phyloP scores from a whole-genome alignment of 2,329 filamentous ascomycete genomes.

The Cercospora sesami region DNA sequence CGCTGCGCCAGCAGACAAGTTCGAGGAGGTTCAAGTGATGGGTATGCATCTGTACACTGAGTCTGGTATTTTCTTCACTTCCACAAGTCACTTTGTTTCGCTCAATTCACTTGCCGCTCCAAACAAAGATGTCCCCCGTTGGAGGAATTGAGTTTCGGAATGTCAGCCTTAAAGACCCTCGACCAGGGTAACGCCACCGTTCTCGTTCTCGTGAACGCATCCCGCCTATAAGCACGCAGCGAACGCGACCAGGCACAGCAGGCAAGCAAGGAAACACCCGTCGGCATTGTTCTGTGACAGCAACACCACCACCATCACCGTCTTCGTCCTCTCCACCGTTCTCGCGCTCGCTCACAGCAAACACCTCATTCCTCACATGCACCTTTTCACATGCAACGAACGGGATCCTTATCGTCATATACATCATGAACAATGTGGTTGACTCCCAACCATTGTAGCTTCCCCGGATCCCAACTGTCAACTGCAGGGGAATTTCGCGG shows the following conservation, averaged over 20 bases:
- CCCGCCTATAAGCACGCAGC: neutral
- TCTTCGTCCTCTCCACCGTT: neutral
- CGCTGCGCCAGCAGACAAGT: neutral
- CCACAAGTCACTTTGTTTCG: neutral
- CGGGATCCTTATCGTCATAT: neutral
- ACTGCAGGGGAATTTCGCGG: neutral
- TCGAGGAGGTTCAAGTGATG: neutral
- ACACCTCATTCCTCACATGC: neutral
- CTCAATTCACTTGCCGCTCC: neutral
- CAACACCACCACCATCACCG: neutral
- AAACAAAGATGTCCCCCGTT: neutral
- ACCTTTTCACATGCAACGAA: neutral
- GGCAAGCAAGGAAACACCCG: neutral
- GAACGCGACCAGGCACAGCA: neutral
- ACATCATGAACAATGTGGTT: constrained; percentile 3
- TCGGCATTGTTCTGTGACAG: neutral
- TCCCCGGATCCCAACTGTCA: constrained; percentile 11
- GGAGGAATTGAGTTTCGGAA: constrained; percentile 1
- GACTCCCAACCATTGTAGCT: constrained; percentile 10
- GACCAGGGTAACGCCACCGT: constrained; percentile 4
- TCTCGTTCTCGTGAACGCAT: constrained; percentile 11
- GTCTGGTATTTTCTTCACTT: neutral
- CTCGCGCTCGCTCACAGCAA: neutral
- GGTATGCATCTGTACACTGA: neutral
- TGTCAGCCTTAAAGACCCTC: constrained; percentile 13